These are phyloP conservation scores for Solanum arcanum DNA, from an alignment of 257 asterid species.

Conservation along the genomic window DNA sequence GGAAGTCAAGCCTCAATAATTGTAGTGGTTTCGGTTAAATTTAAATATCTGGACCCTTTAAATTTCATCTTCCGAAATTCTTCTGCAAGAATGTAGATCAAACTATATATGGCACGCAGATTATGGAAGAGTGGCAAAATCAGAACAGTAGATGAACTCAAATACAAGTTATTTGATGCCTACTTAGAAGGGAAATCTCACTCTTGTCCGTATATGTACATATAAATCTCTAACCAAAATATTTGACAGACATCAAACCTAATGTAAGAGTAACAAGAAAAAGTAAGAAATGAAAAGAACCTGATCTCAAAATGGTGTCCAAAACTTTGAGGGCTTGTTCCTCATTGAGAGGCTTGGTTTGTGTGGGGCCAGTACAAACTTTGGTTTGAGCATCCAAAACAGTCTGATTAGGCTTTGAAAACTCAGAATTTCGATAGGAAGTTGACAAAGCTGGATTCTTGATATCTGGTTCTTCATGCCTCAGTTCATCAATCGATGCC, in stretches of 20 bases:
- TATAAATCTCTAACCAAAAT: neutral
- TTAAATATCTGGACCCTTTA: neutral
- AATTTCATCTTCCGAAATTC: neutral
- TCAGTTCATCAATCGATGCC: constrained; percentile 24
- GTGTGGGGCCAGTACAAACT: constrained; percentile 97
- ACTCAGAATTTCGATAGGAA: constrained; percentile 46
- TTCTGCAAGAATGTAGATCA: neutral
- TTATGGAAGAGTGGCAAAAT: neutral
- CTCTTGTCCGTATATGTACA: neutral
- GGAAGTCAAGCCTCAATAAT: neutral
- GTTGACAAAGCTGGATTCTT: constrained; percentile 63
- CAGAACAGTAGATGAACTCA: neutral
- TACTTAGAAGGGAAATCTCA: neutral
- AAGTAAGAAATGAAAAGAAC: constrained; percentile 10
- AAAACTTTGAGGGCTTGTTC: constrained; percentile 90
- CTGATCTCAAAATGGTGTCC: constrained; percentile 73
- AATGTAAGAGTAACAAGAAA: neutral
- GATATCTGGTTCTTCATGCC: constrained; percentile 7
- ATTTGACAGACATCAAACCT: neutral
- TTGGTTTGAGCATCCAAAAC: constrained; percentile 82
- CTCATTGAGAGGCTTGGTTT: constrained; percentile 76
- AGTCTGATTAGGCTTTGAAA: constrained; percentile 57
- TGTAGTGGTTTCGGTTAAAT: neutral
- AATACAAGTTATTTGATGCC: neutral
- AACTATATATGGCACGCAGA: neutral